phyloP scores from a whole-genome alignment of 129 eudicot genomes.

The Lactuca sativa region DNA sequence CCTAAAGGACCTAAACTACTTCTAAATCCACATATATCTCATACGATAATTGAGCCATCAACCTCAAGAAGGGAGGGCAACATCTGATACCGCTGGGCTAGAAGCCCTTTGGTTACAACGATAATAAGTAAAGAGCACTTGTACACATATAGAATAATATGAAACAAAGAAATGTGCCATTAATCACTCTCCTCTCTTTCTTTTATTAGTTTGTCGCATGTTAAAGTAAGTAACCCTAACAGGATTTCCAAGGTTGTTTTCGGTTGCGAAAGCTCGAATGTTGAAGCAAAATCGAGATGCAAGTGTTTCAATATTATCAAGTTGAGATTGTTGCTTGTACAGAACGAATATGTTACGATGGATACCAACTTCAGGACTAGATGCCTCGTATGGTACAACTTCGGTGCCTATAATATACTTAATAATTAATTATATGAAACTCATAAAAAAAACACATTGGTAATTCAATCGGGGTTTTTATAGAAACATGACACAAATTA shows the following conservation, averaged over 20 bases:
- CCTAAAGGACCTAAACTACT: too few species aligned
- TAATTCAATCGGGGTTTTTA: neutral
- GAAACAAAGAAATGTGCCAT: too few species aligned
- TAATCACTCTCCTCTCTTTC: constrained; percentile 2
- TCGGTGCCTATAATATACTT: constrained; percentile 15
- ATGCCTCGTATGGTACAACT: constrained; percentile 8
- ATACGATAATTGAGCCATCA: too few species aligned
- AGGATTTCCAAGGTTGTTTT: constrained; percentile 19
- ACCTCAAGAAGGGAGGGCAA: too few species aligned
- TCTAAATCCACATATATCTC: too few species aligned
- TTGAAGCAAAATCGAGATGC: constrained; percentile 15
- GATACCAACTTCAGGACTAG: constrained; percentile 9
- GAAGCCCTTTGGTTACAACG: too few species aligned
- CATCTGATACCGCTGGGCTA: too few species aligned
- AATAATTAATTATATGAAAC: neutral
- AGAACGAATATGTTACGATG: constrained; percentile 10
- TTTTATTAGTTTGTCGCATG: neutral
- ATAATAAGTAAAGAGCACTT: neutral
- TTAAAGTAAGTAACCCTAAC: constrained; percentile 2
- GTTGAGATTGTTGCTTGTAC: constrained; percentile 8
- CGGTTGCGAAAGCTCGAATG: constrained; percentile 5
- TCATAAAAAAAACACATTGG: too few species aligned
- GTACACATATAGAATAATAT: too few species aligned
- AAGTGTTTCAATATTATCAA: neutral
- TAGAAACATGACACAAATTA: too few species aligned